Base-by-base conservation (phyloP, 257 asterid genomes). In the Scutellaria minor region DNA sequence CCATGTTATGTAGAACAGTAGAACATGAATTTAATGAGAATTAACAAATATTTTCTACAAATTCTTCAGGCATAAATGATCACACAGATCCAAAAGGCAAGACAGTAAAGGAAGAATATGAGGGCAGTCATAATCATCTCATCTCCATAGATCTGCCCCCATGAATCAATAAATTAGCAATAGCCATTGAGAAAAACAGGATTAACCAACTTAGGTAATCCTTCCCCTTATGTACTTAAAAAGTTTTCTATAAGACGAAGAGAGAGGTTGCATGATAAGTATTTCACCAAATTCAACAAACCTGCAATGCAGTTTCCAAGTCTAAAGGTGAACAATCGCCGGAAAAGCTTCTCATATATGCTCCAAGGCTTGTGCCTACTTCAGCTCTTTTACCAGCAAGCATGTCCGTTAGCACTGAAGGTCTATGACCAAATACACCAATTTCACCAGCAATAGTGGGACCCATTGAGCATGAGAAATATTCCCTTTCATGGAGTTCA, bases 341-440 rank as follows among this genome's bases (percentile, higher is more conserved):
- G 72, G 95, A 89, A 79, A 93, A 90, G 79, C 95, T 87, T 85
- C 97, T 85, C 98, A 89, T 90, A 74, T 93, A 93, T 65, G 97
- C 95, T 76, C 97, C 98, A 77, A 93, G 86, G 64, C 87, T 86
- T 68, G 97, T 89, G 71, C 92, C 95, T 68, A 93, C 95, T 88
- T 90, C 97, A 76, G 96, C 96, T 82, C 97, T 85, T 87, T 89
- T 93, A 76, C 98, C 98, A 83, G 97, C 98, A 80, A 93, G 97
- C 97, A 93, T 89, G 73, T 93, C 98, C 80, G 91, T 66, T 12
- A 93, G 93, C 75, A 90, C 86, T 46, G 98, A 82, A 72, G 98
- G 98, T 77, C 97, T 83, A 82, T 90, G 86, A 52, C 98, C 98
- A 89, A 87, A 93, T 58, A 93, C 86, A 77, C 98, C 98, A 80